phyloP scores from a whole-genome alignment of 2,329 filamentous ascomycete species.

The Botryotinia calthae region DNA sequence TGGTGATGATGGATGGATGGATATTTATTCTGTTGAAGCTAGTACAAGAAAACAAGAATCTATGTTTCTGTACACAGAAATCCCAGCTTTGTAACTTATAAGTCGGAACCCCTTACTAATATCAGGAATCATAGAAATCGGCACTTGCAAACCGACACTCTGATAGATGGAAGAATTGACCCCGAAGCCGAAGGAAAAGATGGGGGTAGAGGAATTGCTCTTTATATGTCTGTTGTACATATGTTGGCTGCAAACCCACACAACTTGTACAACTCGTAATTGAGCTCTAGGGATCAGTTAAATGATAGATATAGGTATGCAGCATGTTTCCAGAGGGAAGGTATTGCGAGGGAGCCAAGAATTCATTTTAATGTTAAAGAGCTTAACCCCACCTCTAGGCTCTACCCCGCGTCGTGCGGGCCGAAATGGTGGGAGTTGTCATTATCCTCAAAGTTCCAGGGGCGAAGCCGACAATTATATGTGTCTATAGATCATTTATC shows the following conservation, averaged over 20 bases:
- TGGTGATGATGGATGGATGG: not conserved
- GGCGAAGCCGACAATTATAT: not conserved
- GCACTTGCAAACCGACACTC: not conserved
- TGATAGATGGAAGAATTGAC: not conserved
- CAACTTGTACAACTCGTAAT: not conserved
- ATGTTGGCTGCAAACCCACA: not conserved
- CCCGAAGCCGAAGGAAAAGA: not conserved
- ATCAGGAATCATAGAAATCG: not conserved
- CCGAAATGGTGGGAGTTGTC: not conserved
- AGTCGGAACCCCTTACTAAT: not conserved
- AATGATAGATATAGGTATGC: not conserved
- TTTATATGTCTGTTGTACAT: not conserved
- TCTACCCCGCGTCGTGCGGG: not conserved
- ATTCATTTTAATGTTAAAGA: not conserved
- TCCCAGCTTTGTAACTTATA: not conserved
- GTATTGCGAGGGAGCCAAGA: not conserved
- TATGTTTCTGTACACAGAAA: not conserved
- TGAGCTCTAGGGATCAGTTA: not conserved
- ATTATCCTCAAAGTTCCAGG: not conserved
- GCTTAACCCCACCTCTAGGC: not conserved
- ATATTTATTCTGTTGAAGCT: not conserved
- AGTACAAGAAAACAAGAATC: not conserved
- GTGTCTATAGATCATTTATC: not conserved
- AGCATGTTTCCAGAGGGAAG: not conserved
- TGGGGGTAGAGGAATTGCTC: not conserved